These are phyloP conservation scores for Nigrospora osmanthi DNA, from an alignment of 2,329 filamentous ascomycete genomes.

Conservation along the genomic window DNA sequence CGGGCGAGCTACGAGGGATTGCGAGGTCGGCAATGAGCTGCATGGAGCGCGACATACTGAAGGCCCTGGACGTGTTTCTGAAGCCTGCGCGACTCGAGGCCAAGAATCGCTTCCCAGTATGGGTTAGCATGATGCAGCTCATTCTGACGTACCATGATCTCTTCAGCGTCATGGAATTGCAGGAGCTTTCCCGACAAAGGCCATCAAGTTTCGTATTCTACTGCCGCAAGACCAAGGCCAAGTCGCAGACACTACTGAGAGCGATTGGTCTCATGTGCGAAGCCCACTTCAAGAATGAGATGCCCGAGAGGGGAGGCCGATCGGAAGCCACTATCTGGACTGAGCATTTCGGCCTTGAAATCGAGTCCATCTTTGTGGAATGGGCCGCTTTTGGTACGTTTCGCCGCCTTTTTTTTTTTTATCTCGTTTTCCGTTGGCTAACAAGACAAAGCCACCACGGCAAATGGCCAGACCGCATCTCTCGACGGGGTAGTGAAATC, in stretches of 20 bases:
- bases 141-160: slow-evolving; percentile 38
- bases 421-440: neutral
- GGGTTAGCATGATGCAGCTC: slow-evolving; percentile 41
- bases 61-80: slow-evolving; percentile 9
- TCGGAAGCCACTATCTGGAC: no score
- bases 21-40: slow-evolving; percentile 15
- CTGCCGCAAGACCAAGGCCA: slow-evolving; percentile 6
- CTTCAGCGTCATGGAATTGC: slow-evolving; percentile 5
- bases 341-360: no score
- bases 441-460: neutral
- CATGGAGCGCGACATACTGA: slow-evolving; percentile 16
- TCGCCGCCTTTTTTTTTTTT: neutral
- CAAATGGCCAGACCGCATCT: no score
- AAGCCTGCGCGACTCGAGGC: neutral
- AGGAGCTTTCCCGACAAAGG: neutral
- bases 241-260: slow-evolving; percentile 12
- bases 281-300: slow-evolving; percentile 8
- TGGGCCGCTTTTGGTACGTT: neutral
- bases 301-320: neutral
- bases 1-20: slow-evolving; percentile 13
- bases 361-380: no score
- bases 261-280: slow-evolving; percentile 21
- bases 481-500: neutral
- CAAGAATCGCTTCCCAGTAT: slow-evolving; percentile 26
- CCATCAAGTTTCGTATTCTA: slow-evolving; percentile 8